Evolutionary conservation across 2,329 filamentous ascomycete species (phyloP).

Genomic region (Sarocladium brachiariae): DNA sequence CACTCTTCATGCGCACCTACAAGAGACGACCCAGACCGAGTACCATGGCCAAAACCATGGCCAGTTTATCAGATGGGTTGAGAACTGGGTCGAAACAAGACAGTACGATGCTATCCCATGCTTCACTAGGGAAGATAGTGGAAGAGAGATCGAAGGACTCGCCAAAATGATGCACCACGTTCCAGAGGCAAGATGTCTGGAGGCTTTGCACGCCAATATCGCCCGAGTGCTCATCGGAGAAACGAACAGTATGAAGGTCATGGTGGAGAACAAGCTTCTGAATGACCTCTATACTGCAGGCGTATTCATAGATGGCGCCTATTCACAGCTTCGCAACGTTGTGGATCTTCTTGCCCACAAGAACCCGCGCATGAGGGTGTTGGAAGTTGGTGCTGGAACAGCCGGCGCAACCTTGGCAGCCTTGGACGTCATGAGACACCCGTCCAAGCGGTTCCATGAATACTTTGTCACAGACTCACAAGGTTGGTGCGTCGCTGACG

Average conservation of each 20-base stretch:
- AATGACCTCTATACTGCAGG: neutral
- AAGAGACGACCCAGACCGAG: neutral
- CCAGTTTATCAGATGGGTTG: neutral
- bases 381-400: slow-evolving; percentile 9
- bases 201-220: neutral
- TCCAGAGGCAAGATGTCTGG: neutral
- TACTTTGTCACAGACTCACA: slow-evolving; percentile 25
- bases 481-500: slow-evolving; percentile 21
- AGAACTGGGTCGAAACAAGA: neutral
- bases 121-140: neutral
- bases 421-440: no score
- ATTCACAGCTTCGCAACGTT: neutral
- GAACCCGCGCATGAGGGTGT: slow-evolving; percentile 7
- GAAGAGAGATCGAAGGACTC: neutral
- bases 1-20: neutral
- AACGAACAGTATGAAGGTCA: neutral
- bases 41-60: neutral
- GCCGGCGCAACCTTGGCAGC: neutral
- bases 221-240: neutral
- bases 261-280: neutral
- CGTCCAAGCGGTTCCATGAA: slow-evolving; percentile 8
- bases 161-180: neutral
- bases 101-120: neutral
- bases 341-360: slow-evolving; percentile 9
- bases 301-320: neutral